Conservation (phyloP, 1,139 yeast species). For the Zygoascus hellenicus region DNA sequence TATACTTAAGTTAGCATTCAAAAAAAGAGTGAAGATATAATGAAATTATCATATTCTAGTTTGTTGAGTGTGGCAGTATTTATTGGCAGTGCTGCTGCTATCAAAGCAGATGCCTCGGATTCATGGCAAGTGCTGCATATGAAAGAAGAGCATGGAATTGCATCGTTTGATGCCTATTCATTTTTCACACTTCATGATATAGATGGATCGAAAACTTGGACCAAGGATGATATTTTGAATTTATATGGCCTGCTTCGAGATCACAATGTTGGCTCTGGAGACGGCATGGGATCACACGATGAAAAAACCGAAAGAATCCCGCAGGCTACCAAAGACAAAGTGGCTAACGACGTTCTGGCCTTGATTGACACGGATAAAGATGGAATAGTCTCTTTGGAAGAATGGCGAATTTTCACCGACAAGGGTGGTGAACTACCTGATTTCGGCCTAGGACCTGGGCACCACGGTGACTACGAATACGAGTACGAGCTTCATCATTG, state of each 20-base stretch:
- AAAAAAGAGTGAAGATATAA: too few species aligned
- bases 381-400: constrained; percentile 57
- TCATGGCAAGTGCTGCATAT: constrained; percentile 56
- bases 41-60: too few species aligned
- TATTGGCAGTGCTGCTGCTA: background rate
- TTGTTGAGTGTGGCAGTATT: too few species aligned
- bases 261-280: constrained; percentile 77
- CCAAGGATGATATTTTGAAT: constrained; percentile 58
- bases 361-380: constrained; percentile 65
- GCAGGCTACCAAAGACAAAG: constrained; percentile 49
- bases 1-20: too few species aligned
- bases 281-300: constrained; percentile 80
- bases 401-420: constrained; percentile 60
- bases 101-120: constrained; percentile 18
- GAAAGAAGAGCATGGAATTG: constrained; percentile 79
- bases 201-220: constrained; percentile 41
- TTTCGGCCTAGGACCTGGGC: constrained; percentile 94
- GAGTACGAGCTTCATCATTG: constrained; percentile 96
- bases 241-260: constrained; percentile 75
- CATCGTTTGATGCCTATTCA: constrained; percentile 65
- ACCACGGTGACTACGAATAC: constrained; percentile 87
- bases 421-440: constrained; percentile 80
- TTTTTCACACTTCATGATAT: constrained; percentile 81
- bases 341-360: constrained; percentile 48
- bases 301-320: constrained; percentile 50